Percentiles rank a stretch among this genome's conserved stretches.
Conservation (phyloP, 148 eudicot genomes). For the Chenopodium quinoa region DNA sequence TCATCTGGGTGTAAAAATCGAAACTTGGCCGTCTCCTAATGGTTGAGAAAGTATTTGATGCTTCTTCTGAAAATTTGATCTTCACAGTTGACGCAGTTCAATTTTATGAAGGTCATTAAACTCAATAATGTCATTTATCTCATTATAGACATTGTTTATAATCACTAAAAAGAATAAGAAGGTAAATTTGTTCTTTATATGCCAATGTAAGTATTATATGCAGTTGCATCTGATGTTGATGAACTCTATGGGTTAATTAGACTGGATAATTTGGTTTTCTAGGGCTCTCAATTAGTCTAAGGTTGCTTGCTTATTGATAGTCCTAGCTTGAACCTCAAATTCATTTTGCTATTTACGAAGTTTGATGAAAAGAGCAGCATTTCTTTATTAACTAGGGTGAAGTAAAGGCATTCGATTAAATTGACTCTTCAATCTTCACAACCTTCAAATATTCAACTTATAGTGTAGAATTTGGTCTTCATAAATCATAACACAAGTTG, state of each 20-base stretch:
- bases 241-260: neutral
- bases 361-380: neutral
- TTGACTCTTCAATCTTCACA: neutral
- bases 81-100: neutral
- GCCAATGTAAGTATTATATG: neutral
- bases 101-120: neutral
- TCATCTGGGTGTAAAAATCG: neutral
- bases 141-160: no score
- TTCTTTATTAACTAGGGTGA: neutral
- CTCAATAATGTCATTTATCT: no score
- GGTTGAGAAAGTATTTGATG: neutral
- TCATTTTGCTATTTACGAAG: neutral
- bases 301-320: neutral
- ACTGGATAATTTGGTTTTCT: neutral
- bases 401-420: neutral
- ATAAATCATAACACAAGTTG: neutral
- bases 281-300: neutral
- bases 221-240: neutral
- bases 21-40: neutral
- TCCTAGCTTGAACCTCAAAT: no score
- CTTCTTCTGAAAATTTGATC: neutral
- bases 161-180: neutral
- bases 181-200: neutral
- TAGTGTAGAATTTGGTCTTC: no score
- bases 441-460: neutral